A percentile compares a stretch with the other conserved stretches of the same genome.
phyloP scores from a whole-genome alignment of 164 flowering plant genomes.

The Vitis amurensis region DNA sequence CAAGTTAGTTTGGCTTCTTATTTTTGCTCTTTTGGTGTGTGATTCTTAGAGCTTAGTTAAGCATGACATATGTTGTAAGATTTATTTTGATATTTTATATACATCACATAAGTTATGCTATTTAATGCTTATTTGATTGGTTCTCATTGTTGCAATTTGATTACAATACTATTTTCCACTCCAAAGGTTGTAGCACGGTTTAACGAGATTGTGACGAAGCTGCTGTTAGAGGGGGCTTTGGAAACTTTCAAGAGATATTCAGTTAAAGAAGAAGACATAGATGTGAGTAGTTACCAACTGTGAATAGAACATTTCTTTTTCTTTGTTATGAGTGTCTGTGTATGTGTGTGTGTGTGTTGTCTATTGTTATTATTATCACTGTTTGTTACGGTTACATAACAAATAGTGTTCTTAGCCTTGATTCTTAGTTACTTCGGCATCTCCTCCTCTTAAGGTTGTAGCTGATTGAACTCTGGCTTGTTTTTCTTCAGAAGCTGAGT shows the following conservation, averaged over 20 bases:
- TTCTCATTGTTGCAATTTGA: background rate
- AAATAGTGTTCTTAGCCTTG: too few relatives aligned
- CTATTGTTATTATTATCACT: background rate
- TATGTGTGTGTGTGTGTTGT: background rate
- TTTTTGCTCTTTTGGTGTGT: too few relatives aligned
- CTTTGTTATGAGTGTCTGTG: background rate
- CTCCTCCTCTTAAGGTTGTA: too few relatives aligned
- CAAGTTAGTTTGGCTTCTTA: too few relatives aligned
- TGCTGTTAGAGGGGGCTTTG: constrained; percentile 86
- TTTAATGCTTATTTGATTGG: background rate
- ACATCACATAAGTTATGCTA: too few relatives aligned
- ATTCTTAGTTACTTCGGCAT: background rate
- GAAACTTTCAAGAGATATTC: constrained; percentile 78
- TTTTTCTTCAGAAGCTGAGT: background rate
- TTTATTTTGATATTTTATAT: too few relatives aligned
- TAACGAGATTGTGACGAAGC: constrained; percentile 87
- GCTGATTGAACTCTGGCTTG: background rate
- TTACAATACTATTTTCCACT: constrained; percentile 1
- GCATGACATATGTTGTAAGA: too few relatives aligned
- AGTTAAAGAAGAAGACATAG: constrained; percentile 80
- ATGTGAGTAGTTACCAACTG: constrained; percentile 41
- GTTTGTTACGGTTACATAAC: background rate
- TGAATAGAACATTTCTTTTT: too few relatives aligned
- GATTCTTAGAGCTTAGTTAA: too few relatives aligned
- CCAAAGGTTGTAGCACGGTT: constrained; percentile 87